phyloP scores from a whole-genome alignment of 2,329 filamentous ascomycete species.

The Verticillium dahliae region DNA sequence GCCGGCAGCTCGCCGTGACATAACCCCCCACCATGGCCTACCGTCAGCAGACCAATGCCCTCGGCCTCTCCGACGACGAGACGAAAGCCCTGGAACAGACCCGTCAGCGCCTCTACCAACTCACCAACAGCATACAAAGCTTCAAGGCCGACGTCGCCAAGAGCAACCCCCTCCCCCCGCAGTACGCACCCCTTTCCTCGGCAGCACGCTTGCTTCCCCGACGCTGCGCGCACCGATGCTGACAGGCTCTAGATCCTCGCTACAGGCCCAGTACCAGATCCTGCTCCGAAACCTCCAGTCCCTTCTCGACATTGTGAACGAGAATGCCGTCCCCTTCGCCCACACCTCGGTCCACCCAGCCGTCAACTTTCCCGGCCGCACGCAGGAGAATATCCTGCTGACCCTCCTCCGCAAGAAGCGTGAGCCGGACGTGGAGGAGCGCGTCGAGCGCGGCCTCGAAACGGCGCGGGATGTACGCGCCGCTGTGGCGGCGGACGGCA shows the following conservation, averaged over 20 bases:
- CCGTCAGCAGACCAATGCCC: slow-evolving; percentile 8
- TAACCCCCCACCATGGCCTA: background rate
- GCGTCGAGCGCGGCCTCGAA: slow-evolving; percentile 58
- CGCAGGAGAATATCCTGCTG: slow-evolving; percentile 58
- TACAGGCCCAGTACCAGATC: slow-evolving; percentile 66
- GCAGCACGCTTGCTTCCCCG: too few relatives aligned
- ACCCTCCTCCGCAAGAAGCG: slow-evolving; percentile 77
- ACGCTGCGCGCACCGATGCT: background rate
- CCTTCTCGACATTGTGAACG: slow-evolving; percentile 57
- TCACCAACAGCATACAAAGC: slow-evolving; percentile 62
- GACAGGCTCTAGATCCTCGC: slow-evolving; percentile 47
- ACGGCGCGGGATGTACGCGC: slow-evolving; percentile 25
- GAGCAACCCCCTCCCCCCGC: slow-evolving; percentile 59
- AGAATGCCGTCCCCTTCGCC: slow-evolving; percentile 61
- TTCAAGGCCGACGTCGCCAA: slow-evolving; percentile 54
- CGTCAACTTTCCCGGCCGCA: slow-evolving; percentile 66
- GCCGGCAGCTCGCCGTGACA: background rate
- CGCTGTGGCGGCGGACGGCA: slow-evolving; percentile 12
- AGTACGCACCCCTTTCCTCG: slow-evolving; percentile 36
- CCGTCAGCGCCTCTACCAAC: slow-evolving; percentile 59
- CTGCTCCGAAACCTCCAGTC: slow-evolving; percentile 64
- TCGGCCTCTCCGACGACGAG: slow-evolving; percentile 52
- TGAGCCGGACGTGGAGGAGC: slow-evolving; percentile 69
- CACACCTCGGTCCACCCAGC: slow-evolving; percentile 69
- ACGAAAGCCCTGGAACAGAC: slow-evolving; percentile 65